These are phyloP conservation scores for Fusarium sp. DNA, from an alignment of 2,329 filamentous ascomycete species.

Conservation along the genomic window DNA sequence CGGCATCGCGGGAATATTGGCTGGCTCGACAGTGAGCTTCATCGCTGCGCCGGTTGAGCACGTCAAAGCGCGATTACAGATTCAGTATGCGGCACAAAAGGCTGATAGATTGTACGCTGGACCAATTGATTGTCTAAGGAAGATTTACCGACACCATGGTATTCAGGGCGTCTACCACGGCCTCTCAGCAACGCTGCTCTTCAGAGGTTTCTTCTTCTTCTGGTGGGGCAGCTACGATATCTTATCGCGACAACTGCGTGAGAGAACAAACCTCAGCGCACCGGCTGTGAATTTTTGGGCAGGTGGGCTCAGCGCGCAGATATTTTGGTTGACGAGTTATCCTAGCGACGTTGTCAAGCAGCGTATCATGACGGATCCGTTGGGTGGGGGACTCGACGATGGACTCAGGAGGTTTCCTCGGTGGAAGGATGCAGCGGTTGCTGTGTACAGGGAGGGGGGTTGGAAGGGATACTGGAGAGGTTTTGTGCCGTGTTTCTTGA, in stretches of 20 bases:
- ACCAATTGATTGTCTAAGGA: slow-evolving; percentile 84
- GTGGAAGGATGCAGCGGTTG: slow-evolving; percentile 84
- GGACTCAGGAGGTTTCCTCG: slow-evolving; percentile 75
- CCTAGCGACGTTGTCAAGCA: slow-evolving; percentile 96
- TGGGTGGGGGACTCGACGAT: slow-evolving; percentile 78
- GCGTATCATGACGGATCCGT: slow-evolving; percentile 93
- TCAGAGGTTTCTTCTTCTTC: slow-evolving; percentile 94
- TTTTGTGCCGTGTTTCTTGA: slow-evolving; percentile 91
- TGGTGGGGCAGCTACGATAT: slow-evolving; percentile 98
- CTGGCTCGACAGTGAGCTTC: slow-evolving; percentile 91
- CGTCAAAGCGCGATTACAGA: slow-evolving; percentile 91
- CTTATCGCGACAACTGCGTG: slow-evolving; percentile 76
- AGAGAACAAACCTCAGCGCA: slow-evolving; percentile 76
- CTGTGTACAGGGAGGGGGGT: slow-evolving; percentile 82
- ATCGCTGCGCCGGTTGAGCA: slow-evolving; percentile 96
- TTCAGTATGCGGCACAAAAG: slow-evolving; percentile 90
- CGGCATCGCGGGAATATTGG: slow-evolving; percentile 87
- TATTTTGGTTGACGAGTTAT: slow-evolving; percentile 95
- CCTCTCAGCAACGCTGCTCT: slow-evolving; percentile 85
- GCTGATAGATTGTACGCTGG: slow-evolving; percentile 84
- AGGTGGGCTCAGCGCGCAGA: slow-evolving; percentile 89
- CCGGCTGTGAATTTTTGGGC: slow-evolving; percentile 97
- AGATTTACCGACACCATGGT: slow-evolving; percentile 79
- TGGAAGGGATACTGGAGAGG: slow-evolving; percentile 90
- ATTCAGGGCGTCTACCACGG: slow-evolving; percentile 87